Evolutionary conservation across 805 yeast genomes (phyloP), one percentile per base, ranked within the genome.

Genomic region (Saturnispora sekii): DNA sequence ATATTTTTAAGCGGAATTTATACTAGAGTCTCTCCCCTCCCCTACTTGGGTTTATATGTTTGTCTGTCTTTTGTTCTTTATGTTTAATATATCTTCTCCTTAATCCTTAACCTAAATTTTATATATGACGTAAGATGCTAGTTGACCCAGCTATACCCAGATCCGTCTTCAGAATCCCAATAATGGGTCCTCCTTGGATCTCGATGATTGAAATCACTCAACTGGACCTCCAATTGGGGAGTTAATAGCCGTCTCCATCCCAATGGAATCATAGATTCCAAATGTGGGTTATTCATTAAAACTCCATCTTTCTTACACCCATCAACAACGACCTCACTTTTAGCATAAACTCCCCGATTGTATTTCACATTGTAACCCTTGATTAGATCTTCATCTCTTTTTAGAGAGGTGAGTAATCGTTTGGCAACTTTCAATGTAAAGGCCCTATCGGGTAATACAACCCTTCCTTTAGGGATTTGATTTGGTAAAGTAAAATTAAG

Each of bases 201-300:
- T 14, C 26, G 5, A 21, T 21, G 6, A 21, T 21, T 21, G 26
- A 21, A 21, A 21, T 21, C 26, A 21, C 26, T 21, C 8, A 21
- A 6, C 26, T 38, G 30, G 9, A 47, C 46, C 26, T 43, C 51
- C 10, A 38, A 29, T 12, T 21, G 26, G 10, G 46, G 33, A 32
- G 40, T 45, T 38, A 62, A 54, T 9, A 58, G 38, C 46, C 53
- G 53, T 35, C 57, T 56, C 53, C 62, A 51, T 38, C 52, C 59
- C 11, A 56, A 40, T 5, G 66, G 66, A 8, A 61, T 54, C 38
- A 54, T 57, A 11, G 56, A 54, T 34, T 62, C 59, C 12, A 62
- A 50, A 11, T 55, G 54, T 35, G 59, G 58, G 44, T 62, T 62
- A 47, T 55, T 53, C 58, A 60, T 50, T 35, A 56, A 57, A 26